Conservation (phyloP, 2,329 filamentous ascomycete genomes). For the Sclerotinia trifoliorum region DNA sequence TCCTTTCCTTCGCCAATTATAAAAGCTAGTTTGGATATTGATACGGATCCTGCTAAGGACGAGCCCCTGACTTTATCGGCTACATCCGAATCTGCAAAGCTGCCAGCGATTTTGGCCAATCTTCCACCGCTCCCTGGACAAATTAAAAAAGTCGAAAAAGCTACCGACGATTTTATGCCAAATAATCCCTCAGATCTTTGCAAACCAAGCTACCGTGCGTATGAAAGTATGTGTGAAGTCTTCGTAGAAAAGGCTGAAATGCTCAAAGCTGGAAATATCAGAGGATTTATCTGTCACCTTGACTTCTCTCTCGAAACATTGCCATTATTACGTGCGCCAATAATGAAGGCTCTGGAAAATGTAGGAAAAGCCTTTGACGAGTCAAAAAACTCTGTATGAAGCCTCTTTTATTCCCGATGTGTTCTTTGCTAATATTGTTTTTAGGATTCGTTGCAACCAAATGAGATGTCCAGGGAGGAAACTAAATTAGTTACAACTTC, state of each 20-base stretch:
- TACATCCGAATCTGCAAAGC: not conserved
- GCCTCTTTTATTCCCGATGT: fast-evolving
- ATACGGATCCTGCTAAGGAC: no score
- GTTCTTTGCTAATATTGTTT: not conserved
- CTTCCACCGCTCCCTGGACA: no score
- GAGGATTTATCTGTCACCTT: not conserved
- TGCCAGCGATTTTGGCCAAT: not conserved
- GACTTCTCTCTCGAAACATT: not conserved
- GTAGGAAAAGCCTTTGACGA: not conserved
- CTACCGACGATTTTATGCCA: no score
- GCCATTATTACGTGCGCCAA: not conserved
- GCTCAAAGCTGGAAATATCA: not conserved
- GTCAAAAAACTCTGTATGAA: not conserved
- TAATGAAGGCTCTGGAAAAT: not conserved
- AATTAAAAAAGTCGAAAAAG: no score
- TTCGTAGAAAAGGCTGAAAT: not conserved
- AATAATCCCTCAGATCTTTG: no score
- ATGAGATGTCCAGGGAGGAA: not conserved
- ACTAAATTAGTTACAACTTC: not conserved
- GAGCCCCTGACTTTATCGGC: no score
- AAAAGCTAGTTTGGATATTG: no score
- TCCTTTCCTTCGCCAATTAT: not conserved
- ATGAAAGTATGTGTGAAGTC: not conserved
- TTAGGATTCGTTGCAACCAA: not conserved
- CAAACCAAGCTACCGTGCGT: no score